phyloP scores from a whole-genome alignment of 129 eudicot species.

The Mikania micrantha region DNA sequence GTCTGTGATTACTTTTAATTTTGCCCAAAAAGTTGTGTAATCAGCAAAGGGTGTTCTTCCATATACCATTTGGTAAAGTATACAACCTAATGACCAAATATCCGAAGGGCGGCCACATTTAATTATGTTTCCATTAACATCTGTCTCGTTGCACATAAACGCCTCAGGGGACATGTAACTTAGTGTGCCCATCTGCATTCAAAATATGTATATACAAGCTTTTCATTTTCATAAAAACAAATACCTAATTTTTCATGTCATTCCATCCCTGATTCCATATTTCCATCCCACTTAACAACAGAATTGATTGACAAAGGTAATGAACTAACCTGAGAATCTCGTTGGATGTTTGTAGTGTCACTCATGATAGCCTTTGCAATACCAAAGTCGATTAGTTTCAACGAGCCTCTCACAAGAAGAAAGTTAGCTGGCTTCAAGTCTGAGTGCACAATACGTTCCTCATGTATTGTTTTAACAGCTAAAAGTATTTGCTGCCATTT shows the following conservation, averaged over 20 bases:
- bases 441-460: constrained; percentile 96
- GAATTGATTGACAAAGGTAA: neutral
- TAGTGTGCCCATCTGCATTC: constrained; percentile 84
- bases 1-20: constrained; percentile 85
- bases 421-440: constrained; percentile 99
- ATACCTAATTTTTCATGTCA: neutral
- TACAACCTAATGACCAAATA: constrained; percentile 98
- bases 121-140: constrained; percentile 72
- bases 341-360: constrained; percentile 96
- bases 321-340: constrained; percentile 83
- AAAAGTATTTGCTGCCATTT: constrained; percentile 83
- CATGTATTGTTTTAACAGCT: constrained; percentile 97
- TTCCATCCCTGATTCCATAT: neutral
- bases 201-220: neutral
- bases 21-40: constrained; percentile 92
- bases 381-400: constrained; percentile 95
- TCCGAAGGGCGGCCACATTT: constrained; percentile 97
- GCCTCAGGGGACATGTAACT: constrained; percentile 99
- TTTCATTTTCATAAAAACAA: neutral
- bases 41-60: constrained; percentile 96
- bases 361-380: constrained; percentile 98
- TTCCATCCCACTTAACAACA: neutral
- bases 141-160: constrained; percentile 92
- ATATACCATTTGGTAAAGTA: constrained; percentile 98
- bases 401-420: constrained; percentile 91